Base-by-base conservation (phyloP, 768 basidiomycete species). In the Auricularia cornea region DNA sequence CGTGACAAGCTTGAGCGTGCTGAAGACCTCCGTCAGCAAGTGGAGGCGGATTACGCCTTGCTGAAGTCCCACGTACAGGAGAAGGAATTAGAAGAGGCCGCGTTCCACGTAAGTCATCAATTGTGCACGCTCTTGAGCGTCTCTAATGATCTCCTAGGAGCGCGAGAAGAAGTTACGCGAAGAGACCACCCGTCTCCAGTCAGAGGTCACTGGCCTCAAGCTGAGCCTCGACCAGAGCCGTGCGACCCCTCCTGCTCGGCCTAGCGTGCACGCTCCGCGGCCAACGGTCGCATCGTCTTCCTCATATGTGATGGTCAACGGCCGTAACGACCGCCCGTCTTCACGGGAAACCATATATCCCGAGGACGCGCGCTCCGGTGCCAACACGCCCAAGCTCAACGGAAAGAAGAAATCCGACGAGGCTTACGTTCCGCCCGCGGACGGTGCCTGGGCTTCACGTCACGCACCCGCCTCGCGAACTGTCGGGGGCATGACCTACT, bases 21-120 rank as follows among this genome's bases (percentile, higher is more conserved):
- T 10, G 89, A 91, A 66, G 84, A 87, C 69, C 78, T 77, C 0
- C 83, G 84, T 23, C 70, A 75, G 12, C 89, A 89, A 72, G 73
- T 91, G 38, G 88, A 90, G 31, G 82, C 85, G 8, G 91, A 94
- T 68, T 80, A 84, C 67, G 83, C 86, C 10, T 73, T 89, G 63
- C 77, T 79, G 40, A 88, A 81, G 72, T 73, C 87, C 63, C 89
- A 91, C 66, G 80, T 92, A 4, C 89, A 92, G 67, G 90, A 92
- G 68, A 80, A 80, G 62, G 89, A 90, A 67, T 87, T 85, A 20
- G 83, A 88, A 64, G 83, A 84, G 68, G 85, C 89, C 31, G 71
- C 89, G 65, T 72, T 78, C 61, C 82, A 87, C 83, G 92, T 92
- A 72, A 62, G 74, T 64, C 60, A 0, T 40, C 56, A 4, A n/a